Conservation (phyloP, 2,329 filamentous ascomycete genomes). For the Orbilia blumenaviensis region DNA sequence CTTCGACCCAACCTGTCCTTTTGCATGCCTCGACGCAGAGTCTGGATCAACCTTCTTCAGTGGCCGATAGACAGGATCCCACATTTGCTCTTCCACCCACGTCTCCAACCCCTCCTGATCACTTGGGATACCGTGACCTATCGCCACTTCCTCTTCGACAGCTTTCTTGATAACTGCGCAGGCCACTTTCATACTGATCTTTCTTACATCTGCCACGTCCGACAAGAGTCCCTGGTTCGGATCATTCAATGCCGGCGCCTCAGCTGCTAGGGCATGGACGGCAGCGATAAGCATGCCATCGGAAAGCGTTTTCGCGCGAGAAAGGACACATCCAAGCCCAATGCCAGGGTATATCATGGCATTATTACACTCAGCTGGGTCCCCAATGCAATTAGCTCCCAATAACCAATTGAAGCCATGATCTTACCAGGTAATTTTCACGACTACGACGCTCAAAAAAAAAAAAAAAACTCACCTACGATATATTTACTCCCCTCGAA, state of each 20-base stretch:
- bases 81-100: conserved; percentile 84
- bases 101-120: conserved; percentile 69
- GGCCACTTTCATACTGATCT: conserved; percentile 81
- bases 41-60: conserved; percentile 68
- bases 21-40: conserved; percentile 69
- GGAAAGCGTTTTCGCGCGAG: conserved; percentile 72
- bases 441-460: not conserved
- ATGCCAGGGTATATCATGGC: conserved; percentile 86
- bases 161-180: conserved; percentile 77
- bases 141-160: conserved; percentile 73
- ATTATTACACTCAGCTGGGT: conserved; percentile 83
- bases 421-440: conserved; percentile 59
- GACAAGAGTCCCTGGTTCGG: conserved; percentile 74
- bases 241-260: conserved; percentile 75
- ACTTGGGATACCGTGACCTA: conserved; percentile 71
- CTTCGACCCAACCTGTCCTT: conserved; percentile 66
- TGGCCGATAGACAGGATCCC: conserved; percentile 75
- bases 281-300: conserved; percentile 85
- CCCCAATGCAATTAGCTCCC: conserved; percentile 58
- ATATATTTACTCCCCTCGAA: conserved; percentile 67
- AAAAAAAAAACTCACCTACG: conserved; percentile 62
- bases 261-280: conserved; percentile 74
- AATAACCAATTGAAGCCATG: not conserved
- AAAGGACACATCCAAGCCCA: conserved; percentile 79
- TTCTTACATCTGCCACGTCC: conserved; percentile 76